These are phyloP conservation scores for Capronia americana DNA, from an alignment of 2,329 filamentous ascomycete genomes.

Conservation along the genomic window DNA sequence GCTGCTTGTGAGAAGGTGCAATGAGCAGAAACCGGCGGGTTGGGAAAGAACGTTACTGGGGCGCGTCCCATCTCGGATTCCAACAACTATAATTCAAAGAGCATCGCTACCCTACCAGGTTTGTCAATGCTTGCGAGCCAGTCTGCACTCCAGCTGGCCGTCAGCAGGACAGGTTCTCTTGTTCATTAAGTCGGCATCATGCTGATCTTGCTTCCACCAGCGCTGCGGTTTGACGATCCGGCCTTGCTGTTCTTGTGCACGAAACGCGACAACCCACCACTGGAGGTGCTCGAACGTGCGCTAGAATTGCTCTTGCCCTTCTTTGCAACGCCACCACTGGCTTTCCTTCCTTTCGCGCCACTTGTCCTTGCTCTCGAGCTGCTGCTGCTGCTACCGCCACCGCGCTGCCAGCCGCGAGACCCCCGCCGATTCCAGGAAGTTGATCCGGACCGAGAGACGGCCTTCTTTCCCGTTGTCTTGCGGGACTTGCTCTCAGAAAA, in stretches of 20 bases:
- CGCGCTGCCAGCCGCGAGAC: slow-evolving; percentile 15
- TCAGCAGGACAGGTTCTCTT: neutral
- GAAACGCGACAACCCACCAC: slow-evolving; percentile 16
- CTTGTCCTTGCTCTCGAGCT: slow-evolving; percentile 20
- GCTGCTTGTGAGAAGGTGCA: neutral
- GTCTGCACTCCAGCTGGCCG: neutral
- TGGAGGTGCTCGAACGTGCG: slow-evolving; percentile 25
- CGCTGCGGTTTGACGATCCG: slow-evolving; percentile 7
- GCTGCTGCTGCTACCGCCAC: slow-evolving; percentile 4
- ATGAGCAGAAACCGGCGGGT: neutral
- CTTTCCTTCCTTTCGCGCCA: slow-evolving; percentile 14
- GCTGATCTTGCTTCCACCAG: slow-evolving; percentile 41
- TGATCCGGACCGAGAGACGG: slow-evolving; percentile 3
- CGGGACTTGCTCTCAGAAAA: slow-evolving; percentile 19
- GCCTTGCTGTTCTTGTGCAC: slow-evolving; percentile 22
- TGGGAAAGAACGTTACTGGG: neutral
- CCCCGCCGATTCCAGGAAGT: slow-evolving; percentile 20
- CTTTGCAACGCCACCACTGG: slow-evolving; percentile 15
- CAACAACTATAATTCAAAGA: neutral
- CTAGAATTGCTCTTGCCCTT: slow-evolving; percentile 29
- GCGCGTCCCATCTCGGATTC: neutral
- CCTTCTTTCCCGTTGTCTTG: slow-evolving; percentile 20
- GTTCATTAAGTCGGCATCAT: slow-evolving; percentile 48
- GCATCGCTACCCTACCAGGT: neutral
- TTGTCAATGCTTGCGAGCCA: neutral